Evolutionary conservation across 164 flowering plant genomes (phyloP).

Genomic region (Sextonia rubra): DNA sequence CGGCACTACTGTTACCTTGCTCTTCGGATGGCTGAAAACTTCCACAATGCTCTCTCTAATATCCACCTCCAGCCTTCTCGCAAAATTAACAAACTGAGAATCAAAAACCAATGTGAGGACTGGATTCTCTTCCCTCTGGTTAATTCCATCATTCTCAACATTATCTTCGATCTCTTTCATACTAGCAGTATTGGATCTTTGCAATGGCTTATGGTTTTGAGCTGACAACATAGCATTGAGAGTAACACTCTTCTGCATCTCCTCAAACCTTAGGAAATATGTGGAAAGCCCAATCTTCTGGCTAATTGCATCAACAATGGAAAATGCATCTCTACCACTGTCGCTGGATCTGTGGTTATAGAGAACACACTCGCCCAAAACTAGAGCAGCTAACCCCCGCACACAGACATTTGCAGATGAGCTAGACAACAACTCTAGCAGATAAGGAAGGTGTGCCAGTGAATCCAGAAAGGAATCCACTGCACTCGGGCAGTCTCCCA

Average conservation of each 20-base stretch:
- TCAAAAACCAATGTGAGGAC: conserved; percentile 60
- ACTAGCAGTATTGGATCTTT: conserved; percentile 72
- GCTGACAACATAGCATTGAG: conserved; percentile 45
- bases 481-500: conserved; percentile 74
- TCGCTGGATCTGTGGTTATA: conserved; percentile 48
- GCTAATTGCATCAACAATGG: conserved; percentile 78
- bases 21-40: conserved; percentile 75
- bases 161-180: conserved; percentile 65
- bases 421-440: conserved; percentile 77
- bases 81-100: conserved; percentile 48
- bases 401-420: conserved; percentile 44
- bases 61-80: conserved; percentile 54
- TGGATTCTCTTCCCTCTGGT: conserved; percentile 54
- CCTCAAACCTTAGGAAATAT: conserved; percentile 74
- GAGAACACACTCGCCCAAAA: conserved; percentile 86
- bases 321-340: conserved; percentile 52
- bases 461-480: conserved; percentile 80
- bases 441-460: conserved; percentile 75
- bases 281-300: conserved; percentile 83
- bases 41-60: conserved; percentile 77
- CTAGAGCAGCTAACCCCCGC: conserved; percentile 76
- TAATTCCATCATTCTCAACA: conserved; percentile 34
- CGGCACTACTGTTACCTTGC: conserved; percentile 75
- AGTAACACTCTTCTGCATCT: conserved; percentile 64
- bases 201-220: conserved; percentile 47